phyloP scores from a whole-genome alignment of 2,329 filamentous ascomycete genomes.

The Colletotrichum ledebouriae region DNA sequence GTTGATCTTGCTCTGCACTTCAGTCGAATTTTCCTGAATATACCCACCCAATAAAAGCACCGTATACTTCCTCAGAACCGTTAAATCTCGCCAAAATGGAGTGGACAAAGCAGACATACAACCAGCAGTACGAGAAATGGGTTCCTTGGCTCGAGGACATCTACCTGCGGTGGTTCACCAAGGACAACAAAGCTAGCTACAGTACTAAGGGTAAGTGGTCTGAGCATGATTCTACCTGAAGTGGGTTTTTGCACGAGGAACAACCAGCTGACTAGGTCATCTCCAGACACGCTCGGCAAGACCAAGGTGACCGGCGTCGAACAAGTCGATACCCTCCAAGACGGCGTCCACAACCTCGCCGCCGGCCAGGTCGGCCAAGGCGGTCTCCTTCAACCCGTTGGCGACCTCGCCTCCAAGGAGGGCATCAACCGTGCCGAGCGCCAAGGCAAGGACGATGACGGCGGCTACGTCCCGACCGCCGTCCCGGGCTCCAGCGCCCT shows the following conservation, averaged over 20 bases:
- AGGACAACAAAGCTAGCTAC: slow-evolving; percentile 83
- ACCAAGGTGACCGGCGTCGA: slow-evolving; percentile 77
- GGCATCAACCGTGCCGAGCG: slow-evolving; percentile 76
- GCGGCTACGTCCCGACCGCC: slow-evolving; percentile 58
- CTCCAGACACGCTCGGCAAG: slow-evolving; percentile 74
- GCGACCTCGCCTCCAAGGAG: slow-evolving; percentile 73
- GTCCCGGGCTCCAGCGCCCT: slow-evolving; percentile 48
- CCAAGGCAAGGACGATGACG: slow-evolving; percentile 72
- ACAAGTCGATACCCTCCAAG: slow-evolving; percentile 77
- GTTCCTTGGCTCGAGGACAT: slow-evolving; percentile 82
- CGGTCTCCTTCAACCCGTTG: slow-evolving; percentile 74
- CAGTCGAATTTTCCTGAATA: neutral
- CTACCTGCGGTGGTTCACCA: slow-evolving; percentile 80
- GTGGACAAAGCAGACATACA: slow-evolving; percentile 74
- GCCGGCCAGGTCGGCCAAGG: slow-evolving; percentile 76
- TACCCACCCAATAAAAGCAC: neutral
- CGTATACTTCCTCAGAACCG: no score
- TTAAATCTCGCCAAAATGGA: slow-evolving; percentile 55
- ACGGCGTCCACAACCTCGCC: slow-evolving; percentile 73
- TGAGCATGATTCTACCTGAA: neutral
- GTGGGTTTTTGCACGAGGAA: neutral
- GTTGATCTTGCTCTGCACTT: slow-evolving; percentile 29
- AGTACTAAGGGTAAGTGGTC: slow-evolving; percentile 71
- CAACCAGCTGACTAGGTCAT: neutral
- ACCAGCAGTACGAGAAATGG: slow-evolving; percentile 80